Evolutionary conservation across 2,329 filamentous ascomycete genomes (phyloP), one percentile per base, ranked within the genome.

Genomic region (Alternaria sp.): DNA sequence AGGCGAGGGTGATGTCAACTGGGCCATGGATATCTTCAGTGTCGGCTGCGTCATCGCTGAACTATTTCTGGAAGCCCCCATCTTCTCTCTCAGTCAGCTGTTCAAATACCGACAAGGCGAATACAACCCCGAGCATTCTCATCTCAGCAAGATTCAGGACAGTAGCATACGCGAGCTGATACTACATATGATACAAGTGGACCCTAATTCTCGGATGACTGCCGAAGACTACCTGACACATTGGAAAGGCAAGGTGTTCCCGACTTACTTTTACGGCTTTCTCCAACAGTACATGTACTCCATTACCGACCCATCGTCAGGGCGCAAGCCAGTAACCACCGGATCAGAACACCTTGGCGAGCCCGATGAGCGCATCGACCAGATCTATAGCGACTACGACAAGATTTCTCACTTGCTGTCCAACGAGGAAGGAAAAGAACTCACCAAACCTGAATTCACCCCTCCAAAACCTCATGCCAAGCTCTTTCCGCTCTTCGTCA

Each of bases 11-110:
- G 89, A 74, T 5, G 82, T 91, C 56, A 91, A 89, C 51, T 97
- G 95, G 94, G 95, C 96, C 40, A 99, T 99, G 96, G 96, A 99
- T 77, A 91, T 99, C 36, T 99, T 99, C 83, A 98, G 96, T 79
- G 91, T 91, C 21, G 96, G 96, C 8, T 99, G 96, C 77, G 94
- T 98, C 43, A 97, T 99, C 73, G 96, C 96, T 2, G 96, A 99
- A 79, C 86, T 99, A 40, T 97, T 99, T 70, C 87, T 98, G 6
- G 96, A 99, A 81, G 88, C 93, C 0, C 94, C 96, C 9, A 95
- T 98, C n/a, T 98, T 99, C 81, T 97, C 90, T n/a, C 86, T 99
- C 11, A 97, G 93, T 72, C 95, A 98, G 79, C 87, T 99, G 57
- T 98, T 95, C 84, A 95, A 94, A 76, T 99, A 97, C 76, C 90